Base-by-base conservation (phyloP, 495 filamentous ascomycete species). In the Pyrenopolyporus hunteri region DNA sequence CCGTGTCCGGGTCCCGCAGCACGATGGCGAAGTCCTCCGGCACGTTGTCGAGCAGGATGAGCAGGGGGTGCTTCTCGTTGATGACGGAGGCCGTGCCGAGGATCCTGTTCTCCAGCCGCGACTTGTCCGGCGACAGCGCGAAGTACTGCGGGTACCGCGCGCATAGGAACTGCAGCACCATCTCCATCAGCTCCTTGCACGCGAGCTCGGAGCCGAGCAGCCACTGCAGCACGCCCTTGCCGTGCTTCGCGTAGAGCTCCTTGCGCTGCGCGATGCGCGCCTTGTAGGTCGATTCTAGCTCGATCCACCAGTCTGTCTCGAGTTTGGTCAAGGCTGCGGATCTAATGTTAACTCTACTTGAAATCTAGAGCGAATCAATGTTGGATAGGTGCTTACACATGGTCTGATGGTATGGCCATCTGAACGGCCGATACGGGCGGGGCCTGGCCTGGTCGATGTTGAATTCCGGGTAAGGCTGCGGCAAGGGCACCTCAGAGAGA, bases 171-270 rank as follows among this genome's bases (percentile, higher is more conserved):
- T 93, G 89, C 9, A 97, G 62, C 5, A 81, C 82, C 85, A 93
- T 90, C 72, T 97, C 92, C 92, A 96, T 95, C 13, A 94, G 74
- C 68, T 97, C 92, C 66, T 92, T 94, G 71, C 87, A 90, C 2
- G 85, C 91, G 1, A 94, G 74, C 66, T 95, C 90, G 1, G 88
- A 87, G 29, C 91, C 91, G 0, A 92, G 92, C 1, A 92, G 81
- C 33, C 78, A 77, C 31, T 89, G 80, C 25, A 95, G 82, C 23
- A 96, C 85, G 1, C 65, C 64, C 28, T 78, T 77, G 8, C 89
- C 87, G 60, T 93, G 75, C 40, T 85, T 78, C 22, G 74, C 74
- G 67, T 85, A 91, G 1, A 96, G 81, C 1, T 76, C 81, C 68
- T 87, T 84, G 17, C 92, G 89, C 67, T 93, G 87, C 2, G 81